A percentile compares a stretch with the other conserved stretches of the same genome.
Conservation (phyloP, 768 basidiomycete species). For the Nidularia pulvinata region DNA sequence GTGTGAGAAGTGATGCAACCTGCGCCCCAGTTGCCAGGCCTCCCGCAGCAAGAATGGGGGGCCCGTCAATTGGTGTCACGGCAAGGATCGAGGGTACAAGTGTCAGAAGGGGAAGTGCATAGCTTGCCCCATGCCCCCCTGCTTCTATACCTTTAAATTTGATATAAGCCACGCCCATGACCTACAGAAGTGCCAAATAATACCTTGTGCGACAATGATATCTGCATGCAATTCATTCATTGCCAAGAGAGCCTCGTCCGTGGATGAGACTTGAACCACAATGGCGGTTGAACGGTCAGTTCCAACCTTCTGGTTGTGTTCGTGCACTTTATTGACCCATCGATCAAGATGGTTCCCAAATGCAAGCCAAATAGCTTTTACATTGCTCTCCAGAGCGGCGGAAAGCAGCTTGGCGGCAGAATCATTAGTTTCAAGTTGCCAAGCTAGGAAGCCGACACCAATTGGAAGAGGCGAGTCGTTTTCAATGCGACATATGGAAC, state of each 20-base stretch:
- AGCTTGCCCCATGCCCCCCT: constrained; percentile 70
- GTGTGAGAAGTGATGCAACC: constrained; percentile 59
- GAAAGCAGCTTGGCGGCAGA: constrained; percentile 40
- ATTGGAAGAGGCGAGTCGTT: constrained; percentile 44
- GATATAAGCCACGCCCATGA: background rate
- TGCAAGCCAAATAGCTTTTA: constrained; percentile 74
- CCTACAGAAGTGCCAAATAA: constrained; percentile 2
- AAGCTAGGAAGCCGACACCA: constrained; percentile 76
- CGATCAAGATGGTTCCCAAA: constrained; percentile 58
- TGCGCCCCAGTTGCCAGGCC: constrained; percentile 68
- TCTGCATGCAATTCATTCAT: constrained; percentile 71
- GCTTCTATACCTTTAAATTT: constrained; percentile 64
- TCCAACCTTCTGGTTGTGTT: constrained; percentile 43
- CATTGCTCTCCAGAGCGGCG: constrained; percentile 49
- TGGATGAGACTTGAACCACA: constrained; percentile 65
- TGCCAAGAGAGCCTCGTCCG: constrained; percentile 59
- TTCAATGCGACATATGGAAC: constrained; percentile 32
- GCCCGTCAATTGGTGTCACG: constrained; percentile 34
- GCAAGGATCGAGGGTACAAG: constrained; percentile 57
- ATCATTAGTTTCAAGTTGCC: constrained; percentile 50
- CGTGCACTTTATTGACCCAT: constrained; percentile 65
- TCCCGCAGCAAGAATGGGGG: constrained; percentile 72
- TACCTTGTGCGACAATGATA: constrained; percentile 80
- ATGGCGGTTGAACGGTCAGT: constrained; percentile 46
- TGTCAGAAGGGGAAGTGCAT: constrained; percentile 59